Evolutionary conservation across 495 filamentous ascomycete genomes (phyloP), one percentile per base, ranked within the genome.

Genomic region (Niebla homalea): DNA sequence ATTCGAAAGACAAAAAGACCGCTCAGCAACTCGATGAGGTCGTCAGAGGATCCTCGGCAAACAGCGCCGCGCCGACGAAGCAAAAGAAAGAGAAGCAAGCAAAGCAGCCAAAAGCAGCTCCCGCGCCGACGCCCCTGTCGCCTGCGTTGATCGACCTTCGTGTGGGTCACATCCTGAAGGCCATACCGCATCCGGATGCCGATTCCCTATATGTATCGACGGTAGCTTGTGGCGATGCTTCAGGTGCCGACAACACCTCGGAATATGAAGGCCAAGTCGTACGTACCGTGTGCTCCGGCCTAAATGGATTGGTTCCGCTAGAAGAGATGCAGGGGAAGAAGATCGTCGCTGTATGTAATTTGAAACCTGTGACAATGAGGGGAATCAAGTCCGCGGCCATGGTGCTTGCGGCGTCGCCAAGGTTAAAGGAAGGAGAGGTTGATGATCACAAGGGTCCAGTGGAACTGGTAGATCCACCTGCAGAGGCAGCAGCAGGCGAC

Each of bases 331-430:
- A 98, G 66, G 79, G 76, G 60, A 84, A 93, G 59, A 94, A 90
- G 72, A 87, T 98, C 42, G 79, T 97, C 38, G 84, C 86, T 11
- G 89, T 98, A 20, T 93, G 87, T 72, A 98, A 98, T 66, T 73
- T 98, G 58, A 98, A 98, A 76, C 92, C 92, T 11, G 92, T 95
- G 56, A 96, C 90, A 59, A 97, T 98, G 92, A 82, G 93, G 36
- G 90, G 93, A 50, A 85, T 98, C 69, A 95, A 95, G 72, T 92
- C 85, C 43, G 77, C 72, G 35, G 92, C 92, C 50, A 96, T 98
- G 93, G 92, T 98, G 12, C 74, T 98, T 22, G 93, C 93, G 15
- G 92, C 92, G 15, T 96, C 89, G 12, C 92, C 90, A 12, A 70
- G 77, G 43, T 67, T 84, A 29, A 71, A 72, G 59, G 85, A 89